Conservation (phyloP, 1,139 yeast species). For the Nakaseomyces sp. region DNA sequence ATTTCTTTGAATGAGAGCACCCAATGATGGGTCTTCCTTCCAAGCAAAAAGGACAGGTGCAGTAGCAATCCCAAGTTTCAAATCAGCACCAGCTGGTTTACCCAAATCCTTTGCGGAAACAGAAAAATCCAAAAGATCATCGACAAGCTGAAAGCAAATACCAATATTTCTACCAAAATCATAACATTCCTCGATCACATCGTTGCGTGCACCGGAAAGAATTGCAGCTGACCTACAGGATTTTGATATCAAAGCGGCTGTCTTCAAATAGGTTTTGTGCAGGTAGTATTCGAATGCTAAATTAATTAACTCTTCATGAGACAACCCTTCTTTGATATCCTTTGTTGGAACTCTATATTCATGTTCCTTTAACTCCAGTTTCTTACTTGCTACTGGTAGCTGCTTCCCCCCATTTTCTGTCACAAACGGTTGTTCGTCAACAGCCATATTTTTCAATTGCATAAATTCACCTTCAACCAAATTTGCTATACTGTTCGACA, state of each 20-base stretch:
- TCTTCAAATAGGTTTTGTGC: conserved; percentile 89
- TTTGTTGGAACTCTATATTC: conserved; percentile 45
- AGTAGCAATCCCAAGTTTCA: conserved; percentile 88
- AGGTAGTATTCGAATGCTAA: conserved; percentile 92
- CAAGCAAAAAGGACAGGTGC: conserved; percentile 96
- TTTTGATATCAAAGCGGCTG: conserved; percentile 93
- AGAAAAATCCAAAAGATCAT: conserved; percentile 92
- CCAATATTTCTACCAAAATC: conserved; percentile 91
- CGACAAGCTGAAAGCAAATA: conserved; percentile 90
- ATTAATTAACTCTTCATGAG: conserved; percentile 61
- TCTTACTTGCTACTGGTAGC: conserved; percentile 57
- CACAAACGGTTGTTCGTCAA: conserved; percentile 37
- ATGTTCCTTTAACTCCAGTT: conserved; percentile 50
- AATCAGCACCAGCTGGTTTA: conserved; percentile 92
- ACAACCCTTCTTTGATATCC: conserved; percentile 34
- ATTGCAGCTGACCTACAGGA: conserved; percentile 92
- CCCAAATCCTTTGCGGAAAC: conserved; percentile 76
- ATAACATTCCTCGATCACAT: conserved; percentile 74
- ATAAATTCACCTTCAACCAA: conserved; percentile 96
- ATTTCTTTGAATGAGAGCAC: conserved; percentile 74
- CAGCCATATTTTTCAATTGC: conserved; percentile 90
- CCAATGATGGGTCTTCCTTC: conserved; percentile 78
- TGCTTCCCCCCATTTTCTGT: conserved; percentile 42
- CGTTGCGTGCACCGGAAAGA: conserved; percentile 70
- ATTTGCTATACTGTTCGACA: conserved; percentile 93